Evolutionary conservation across 495 filamentous ascomycete species (phyloP).

Genomic region (Trichoderma erinaceum): DNA sequence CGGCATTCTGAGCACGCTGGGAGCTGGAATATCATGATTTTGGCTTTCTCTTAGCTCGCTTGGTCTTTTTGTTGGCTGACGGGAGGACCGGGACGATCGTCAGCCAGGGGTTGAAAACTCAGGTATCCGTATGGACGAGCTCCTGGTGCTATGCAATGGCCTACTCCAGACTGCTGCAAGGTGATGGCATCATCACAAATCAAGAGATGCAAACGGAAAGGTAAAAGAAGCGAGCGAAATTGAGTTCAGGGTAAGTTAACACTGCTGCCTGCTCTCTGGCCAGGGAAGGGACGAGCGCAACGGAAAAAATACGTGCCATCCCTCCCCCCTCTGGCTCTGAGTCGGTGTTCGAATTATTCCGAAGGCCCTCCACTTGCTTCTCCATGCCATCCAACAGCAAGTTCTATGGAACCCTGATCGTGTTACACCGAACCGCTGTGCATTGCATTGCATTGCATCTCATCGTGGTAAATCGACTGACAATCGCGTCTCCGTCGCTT

Average conservation of each 20-base stretch:
- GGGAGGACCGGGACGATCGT: slow-evolving; percentile 6
- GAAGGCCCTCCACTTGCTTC: not conserved
- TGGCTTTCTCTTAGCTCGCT: not conserved
- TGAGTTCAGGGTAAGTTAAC: no score
- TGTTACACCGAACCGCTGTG: not conserved
- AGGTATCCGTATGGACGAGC: not conserved
- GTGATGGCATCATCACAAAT: no score
- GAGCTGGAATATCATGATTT: not conserved
- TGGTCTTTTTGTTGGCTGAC: slow-evolving; percentile 1
- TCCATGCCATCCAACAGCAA: not conserved
- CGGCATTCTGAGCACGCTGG: not conserved
- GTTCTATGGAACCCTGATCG: not conserved
- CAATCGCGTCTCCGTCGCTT: not conserved
- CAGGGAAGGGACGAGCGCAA: not conserved
- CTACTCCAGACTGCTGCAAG: no score
- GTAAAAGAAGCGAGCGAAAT: no score
- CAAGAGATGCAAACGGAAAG: no score
- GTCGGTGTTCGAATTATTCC: slow-evolving; percentile 8
- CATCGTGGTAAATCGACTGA: not conserved
- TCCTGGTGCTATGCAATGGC: no score
- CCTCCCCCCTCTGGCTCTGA: not conserved
- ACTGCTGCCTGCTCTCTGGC: no score
- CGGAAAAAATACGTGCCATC: not conserved
- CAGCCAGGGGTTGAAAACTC: slow-evolving; percentile 2
- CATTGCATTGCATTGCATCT: slow-evolving; percentile 7